Evolutionary conservation across 345 rosid species (phyloP).

Genomic region (Erodium maritimum): DNA sequence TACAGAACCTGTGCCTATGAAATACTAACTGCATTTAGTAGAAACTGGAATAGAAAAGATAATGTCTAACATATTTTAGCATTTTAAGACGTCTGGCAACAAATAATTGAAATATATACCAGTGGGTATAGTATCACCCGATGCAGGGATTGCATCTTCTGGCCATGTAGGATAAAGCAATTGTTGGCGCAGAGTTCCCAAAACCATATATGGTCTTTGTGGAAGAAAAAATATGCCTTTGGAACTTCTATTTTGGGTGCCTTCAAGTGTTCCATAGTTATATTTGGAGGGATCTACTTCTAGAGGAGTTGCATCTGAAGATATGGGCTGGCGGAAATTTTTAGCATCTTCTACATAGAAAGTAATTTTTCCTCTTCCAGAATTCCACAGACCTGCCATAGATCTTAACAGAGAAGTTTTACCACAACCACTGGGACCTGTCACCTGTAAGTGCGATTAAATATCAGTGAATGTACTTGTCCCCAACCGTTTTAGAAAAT

Average conservation of each 20-base stretch:
- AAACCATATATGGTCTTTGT: conserved; percentile 93
- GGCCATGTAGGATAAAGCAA: conserved; percentile 84
- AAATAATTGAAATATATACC: conserved; percentile 17
- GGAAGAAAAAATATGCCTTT: conserved; percentile 73
- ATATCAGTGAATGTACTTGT: conserved; percentile 9
- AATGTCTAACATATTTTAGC: not conserved
- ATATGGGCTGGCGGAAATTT: conserved; percentile 16
- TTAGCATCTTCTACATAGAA: conserved; percentile 42
- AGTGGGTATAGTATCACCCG: conserved; percentile 19
- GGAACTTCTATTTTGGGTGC: conserved; percentile 20
- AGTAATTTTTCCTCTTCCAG: conserved; percentile 73
- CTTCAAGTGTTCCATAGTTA: conserved; percentile 18
- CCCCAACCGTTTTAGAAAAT: conserved; percentile 7
- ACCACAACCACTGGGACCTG: conserved; percentile 92
- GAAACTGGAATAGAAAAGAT: not conserved
- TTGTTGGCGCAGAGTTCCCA: conserved; percentile 92
- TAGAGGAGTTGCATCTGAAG: conserved; percentile 17
- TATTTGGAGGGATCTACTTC: conserved; percentile 12
- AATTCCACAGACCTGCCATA: conserved; percentile 88
- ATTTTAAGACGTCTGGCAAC: not conserved
- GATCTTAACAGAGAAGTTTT: conserved; percentile 91
- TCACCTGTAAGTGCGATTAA: conserved; percentile 41
- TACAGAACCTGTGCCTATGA: not conserved
- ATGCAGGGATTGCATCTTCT: conserved; percentile 16
- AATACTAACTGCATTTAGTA: not conserved